These are phyloP conservation scores for Scleromitrula shiraiana DNA, from an alignment of 2,329 filamentous ascomycete genomes.

Conservation along the genomic window DNA sequence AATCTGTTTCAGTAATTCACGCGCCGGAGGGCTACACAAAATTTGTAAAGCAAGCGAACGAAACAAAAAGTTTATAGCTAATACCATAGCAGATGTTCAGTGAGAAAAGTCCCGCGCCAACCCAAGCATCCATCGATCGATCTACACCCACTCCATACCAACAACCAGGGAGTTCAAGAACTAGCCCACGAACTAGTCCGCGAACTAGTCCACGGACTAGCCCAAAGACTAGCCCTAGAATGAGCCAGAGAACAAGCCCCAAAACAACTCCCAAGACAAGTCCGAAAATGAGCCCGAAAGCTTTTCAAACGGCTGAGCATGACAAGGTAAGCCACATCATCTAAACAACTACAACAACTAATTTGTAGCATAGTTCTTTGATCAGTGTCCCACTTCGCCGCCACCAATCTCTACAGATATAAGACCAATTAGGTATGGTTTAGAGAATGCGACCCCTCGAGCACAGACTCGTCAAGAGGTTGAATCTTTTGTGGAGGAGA, in stretches of 20 bases:
- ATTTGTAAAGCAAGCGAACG: conserved; percentile 52
- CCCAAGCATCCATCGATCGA: conserved; percentile 17
- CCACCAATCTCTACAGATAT: conserved; percentile 73
- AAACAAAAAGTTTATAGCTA: too few species aligned
- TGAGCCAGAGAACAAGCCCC: background rate
- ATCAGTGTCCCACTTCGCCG: conserved; percentile 35
- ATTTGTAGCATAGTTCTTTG: conserved; percentile 16
- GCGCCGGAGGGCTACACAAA: conserved; percentile 73
- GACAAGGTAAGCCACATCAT: conserved; percentile 20
- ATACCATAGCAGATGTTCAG: background rate
- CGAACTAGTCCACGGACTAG: background rate
- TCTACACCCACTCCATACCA: conserved; percentile 29
- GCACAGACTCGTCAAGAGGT: conserved; percentile 78
- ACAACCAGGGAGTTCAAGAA: conserved; percentile 16
- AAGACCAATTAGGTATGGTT: conserved; percentile 54
- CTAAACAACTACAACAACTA: background rate
- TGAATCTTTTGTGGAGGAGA: conserved; percentile 44
- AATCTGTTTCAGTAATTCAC: conserved; percentile 85
- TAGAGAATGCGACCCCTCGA: conserved; percentile 67
- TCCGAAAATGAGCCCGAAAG: background rate
- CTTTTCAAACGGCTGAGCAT: background rate
- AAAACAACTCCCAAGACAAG: background rate
- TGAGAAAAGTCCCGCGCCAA: background rate
- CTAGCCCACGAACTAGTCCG: conserved; percentile 1
- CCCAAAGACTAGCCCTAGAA: conserved; percentile 1